These are phyloP conservation scores for Geranium incanum DNA, from an alignment of 441 rosid species.

Conservation along the genomic window DNA sequence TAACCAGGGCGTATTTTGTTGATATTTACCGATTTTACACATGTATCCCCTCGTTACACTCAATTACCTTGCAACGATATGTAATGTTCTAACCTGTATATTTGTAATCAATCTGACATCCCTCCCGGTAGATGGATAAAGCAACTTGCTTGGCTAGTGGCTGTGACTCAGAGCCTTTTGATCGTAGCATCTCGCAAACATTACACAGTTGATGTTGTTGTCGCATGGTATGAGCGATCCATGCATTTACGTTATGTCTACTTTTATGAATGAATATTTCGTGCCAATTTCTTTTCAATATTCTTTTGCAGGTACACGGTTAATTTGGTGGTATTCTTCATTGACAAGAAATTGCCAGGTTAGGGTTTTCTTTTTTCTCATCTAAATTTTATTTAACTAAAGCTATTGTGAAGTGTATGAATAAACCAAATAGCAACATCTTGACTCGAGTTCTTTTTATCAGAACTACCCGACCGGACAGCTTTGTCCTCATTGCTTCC, in stretches of 20 bases:
- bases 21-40: no score
- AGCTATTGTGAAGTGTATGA: not conserved
- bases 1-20: no score
- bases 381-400: no score
- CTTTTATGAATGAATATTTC: slow-evolving; percentile 1
- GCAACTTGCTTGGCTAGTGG: slow-evolving; percentile 72
- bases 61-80: no score
- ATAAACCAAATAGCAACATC: not conserved
- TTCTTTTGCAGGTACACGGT: slow-evolving; percentile 44
- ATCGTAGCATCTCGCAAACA: slow-evolving; percentile 96
- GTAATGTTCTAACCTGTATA: no score
- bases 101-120: not conserved
- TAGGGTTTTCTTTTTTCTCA: not conserved
- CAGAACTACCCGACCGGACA: slow-evolving; percentile 86
- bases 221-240: slow-evolving; percentile 61
- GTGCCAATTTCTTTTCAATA: not conserved
- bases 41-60: no score
- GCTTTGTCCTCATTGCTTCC: slow-evolving; percentile 50
- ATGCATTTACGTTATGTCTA: not conserved
- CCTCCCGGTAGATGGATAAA: slow-evolving; percentile 60
- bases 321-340: not conserved
- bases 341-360: slow-evolving; percentile 1
- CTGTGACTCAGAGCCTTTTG: slow-evolving; percentile 73
- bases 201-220: slow-evolving; percentile 88
- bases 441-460: slow-evolving; percentile 20